phyloP scores from a whole-genome alignment of 2,329 filamentous ascomycete genomes.

The Laburnicola sp. region DNA sequence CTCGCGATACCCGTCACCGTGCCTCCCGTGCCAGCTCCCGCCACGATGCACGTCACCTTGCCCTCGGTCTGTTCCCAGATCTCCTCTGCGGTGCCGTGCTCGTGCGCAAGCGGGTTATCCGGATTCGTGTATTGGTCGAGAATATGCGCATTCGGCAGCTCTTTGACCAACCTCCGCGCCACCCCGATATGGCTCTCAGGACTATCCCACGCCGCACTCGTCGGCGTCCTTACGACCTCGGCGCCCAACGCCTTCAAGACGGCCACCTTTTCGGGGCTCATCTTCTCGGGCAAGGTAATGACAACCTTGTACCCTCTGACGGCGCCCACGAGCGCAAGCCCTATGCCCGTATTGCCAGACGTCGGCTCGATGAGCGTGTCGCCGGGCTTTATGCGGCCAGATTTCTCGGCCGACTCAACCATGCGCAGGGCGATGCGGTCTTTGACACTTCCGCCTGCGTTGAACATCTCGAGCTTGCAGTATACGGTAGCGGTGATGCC shows the following conservation, averaged over 20 bases:
- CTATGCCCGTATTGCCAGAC: constrained; percentile 97
- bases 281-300: constrained; percentile 98
- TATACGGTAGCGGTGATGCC: constrained; percentile 89
- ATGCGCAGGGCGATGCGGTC: constrained; percentile 95
- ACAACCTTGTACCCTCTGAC: constrained; percentile 99
- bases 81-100: constrained; percentile 92
- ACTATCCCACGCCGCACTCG: constrained; percentile 89
- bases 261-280: constrained; percentile 97
- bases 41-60: constrained; percentile 79
- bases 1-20: constrained; percentile 89
- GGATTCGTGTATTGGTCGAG: constrained; percentile 92
- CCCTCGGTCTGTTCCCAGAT: constrained; percentile 91
- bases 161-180: constrained; percentile 84
- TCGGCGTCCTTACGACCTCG: constrained; percentile 96
- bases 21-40: constrained; percentile 91
- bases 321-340: constrained; percentile 87
- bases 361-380: constrained; percentile 98
- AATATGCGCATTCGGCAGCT: constrained; percentile 96
- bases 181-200: constrained; percentile 98
- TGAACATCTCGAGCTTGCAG: constrained; percentile 91
- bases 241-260: constrained; percentile 91
- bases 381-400: constrained; percentile 91
- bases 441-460: constrained; percentile 91
- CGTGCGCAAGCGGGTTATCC: constrained; percentile 92
- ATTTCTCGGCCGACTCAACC: constrained; percentile 92